Conservation (phyloP, 2,329 filamentous ascomycete species). For the Aspergillus piperis region DNA sequence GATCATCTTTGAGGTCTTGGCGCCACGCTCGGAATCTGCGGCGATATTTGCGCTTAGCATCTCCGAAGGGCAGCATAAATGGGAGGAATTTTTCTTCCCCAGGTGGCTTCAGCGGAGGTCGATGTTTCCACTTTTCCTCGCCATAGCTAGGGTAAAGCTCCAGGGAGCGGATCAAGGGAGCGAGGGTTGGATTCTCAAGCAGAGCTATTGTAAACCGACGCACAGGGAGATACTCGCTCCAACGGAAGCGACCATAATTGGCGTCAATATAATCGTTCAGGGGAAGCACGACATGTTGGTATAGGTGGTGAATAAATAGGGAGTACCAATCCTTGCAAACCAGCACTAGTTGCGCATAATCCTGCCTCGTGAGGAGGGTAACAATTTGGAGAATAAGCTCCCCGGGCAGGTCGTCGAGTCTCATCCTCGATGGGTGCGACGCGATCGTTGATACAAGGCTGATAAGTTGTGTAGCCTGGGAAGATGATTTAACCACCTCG, state of each 20-base stretch:
- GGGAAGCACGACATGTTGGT: not conserved
- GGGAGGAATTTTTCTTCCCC: not conserved
- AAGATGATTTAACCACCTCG: too few relatives aligned
- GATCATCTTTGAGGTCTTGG: not conserved
- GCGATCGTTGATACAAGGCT: not conserved
- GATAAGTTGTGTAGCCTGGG: too few relatives aligned
- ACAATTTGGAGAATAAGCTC: not conserved
- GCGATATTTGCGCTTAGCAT: not conserved
- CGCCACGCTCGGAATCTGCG: not conserved
- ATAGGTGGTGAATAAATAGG: not conserved
- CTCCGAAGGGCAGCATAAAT: not conserved
- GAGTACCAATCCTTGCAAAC: not conserved
- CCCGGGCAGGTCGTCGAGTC: not conserved
- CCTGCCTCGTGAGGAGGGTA: not conserved
- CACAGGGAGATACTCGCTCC: not conserved
- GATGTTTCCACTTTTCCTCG: not conserved
- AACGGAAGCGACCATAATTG: not conserved
- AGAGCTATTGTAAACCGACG: not conserved
- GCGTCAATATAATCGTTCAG: not conserved
- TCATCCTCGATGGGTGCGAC: not conserved
- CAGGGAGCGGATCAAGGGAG: not conserved
- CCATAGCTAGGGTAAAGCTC: not conserved
- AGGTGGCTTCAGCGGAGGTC: not conserved
- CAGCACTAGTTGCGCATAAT: not conserved
- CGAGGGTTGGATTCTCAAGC: not conserved